Base-by-base conservation (phyloP, 108 stramenopile species). In the Skeletonema marinoi region DNA sequence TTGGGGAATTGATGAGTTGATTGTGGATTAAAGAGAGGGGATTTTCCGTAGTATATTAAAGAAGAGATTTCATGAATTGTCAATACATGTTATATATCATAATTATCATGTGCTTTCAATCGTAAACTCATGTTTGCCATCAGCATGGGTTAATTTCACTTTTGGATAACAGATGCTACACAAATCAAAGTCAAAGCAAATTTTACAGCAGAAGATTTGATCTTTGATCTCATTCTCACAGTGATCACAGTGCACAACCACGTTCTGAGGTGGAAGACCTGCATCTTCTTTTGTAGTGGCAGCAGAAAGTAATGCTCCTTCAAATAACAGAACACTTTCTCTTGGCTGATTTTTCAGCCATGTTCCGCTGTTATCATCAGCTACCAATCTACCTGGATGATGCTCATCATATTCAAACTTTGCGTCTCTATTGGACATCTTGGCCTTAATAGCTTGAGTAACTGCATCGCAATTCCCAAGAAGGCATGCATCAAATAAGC, bases 1-100 rank as follows among this genome's bases (percentile, higher is more conserved):
- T 75, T 99, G 99, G 99, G 78, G 84, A 33, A 95, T 98, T 70
- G 96, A 97, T 63, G 98, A 99, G 68, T 87, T 99, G 48, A 94
- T 98, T 84, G 90, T 96, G 32, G 93, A 96, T 75, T 95, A 82
- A 79, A 62, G 19, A 17, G 2, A 61, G 8, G n/a, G 9, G 3
- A 5, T 56, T 2, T 9, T 56, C 54, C 54, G 25, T 56, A 56
- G 54, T 25, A 56, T 25, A 29, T 29, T 56, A 21, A 56, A 56
- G 21, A 56, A 56, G 25, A 56, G 25, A 25, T 25, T 56, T 56
- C 54, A 56, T 56, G 25, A 25, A 56, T 25, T 25, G 1, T 10
- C n/a, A 56, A 10, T 21, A 29, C 19, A n/a, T 29, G 10, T 56
- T 25, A 56, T 25, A 56, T 56, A 11, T 46, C 54, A 25, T 56